Percentiles rank a stretch among this genome's conserved stretches.
phyloP scores from a whole-genome alignment of 1,284 basidiomycete genomes.

The Stygiomarasmius scandens region DNA sequence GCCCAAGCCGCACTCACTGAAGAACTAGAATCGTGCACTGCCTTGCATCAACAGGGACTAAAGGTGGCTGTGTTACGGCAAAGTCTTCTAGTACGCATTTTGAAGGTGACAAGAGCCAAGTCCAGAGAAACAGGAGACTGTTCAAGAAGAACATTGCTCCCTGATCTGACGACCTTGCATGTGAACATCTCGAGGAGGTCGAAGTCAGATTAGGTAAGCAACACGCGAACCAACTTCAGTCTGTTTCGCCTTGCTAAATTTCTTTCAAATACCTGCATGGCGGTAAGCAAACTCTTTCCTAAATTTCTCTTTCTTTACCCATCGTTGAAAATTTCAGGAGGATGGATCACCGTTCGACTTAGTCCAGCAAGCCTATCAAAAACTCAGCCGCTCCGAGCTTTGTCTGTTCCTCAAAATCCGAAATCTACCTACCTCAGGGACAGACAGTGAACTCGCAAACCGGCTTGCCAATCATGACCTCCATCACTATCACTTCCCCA shows the following conservation, averaged over 20 bases:
- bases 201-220: not conserved
- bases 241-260: too few species aligned
- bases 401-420: constrained; percentile 73
- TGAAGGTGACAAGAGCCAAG: constrained; percentile 15
- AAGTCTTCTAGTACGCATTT: constrained; percentile 39
- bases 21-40: constrained; percentile 68
- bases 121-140: constrained; percentile 6
- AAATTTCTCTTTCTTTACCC: not conserved
- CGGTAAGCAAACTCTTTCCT: constrained; percentile 18
- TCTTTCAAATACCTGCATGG: constrained; percentile 17
- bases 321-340: constrained; percentile 28
- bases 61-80: constrained; percentile 72
- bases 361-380: constrained; percentile 68
- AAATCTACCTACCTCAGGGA: constrained; percentile 62
- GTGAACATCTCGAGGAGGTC: not conserved
- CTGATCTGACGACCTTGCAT: not conserved
- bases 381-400: constrained; percentile 66
- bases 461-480: constrained; percentile 73
- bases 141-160: not conserved
- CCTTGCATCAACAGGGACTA: constrained; percentile 57
- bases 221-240: not conserved
- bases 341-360: constrained; percentile 44
- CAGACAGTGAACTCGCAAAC: constrained; percentile 61
- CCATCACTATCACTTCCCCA: constrained; percentile 66
- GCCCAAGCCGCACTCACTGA: too few species aligned